Conservation (phyloP, 306 rosid species). For the Vigna hirtella region DNA sequence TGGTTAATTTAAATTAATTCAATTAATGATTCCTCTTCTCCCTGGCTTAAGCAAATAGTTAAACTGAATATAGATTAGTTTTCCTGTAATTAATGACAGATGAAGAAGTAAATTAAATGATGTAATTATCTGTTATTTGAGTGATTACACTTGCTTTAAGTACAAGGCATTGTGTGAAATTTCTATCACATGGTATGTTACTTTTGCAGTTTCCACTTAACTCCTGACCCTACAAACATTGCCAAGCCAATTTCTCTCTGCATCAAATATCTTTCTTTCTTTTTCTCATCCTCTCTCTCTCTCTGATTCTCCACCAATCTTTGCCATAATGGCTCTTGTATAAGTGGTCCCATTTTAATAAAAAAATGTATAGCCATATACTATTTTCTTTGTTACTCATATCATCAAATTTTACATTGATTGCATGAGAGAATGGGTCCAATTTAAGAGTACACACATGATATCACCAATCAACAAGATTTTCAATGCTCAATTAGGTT, state of each 20-base stretch:
- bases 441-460: constrained; percentile 29
- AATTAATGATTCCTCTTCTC: neutral
- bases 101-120: neutral
- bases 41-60: constrained; percentile 17
- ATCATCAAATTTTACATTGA: constrained; percentile 32
- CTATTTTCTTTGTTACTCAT: constrained; percentile 18
- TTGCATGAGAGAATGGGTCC: constrained; percentile 39
- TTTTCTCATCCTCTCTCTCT: constrained; percentile 28
- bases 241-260: constrained; percentile 45
- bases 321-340: constrained; percentile 52
- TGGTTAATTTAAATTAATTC: neutral
- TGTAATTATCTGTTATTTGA: neutral
- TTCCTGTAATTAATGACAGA: neutral
- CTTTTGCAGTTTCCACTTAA: constrained; percentile 53
- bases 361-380: constrained; percentile 7
- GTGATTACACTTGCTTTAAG: constrained; percentile 31
- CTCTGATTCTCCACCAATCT: constrained; percentile 57
- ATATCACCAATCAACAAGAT: constrained; percentile 45
- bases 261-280: constrained; percentile 31
- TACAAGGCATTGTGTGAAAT: constrained; percentile 45
- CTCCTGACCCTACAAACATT: constrained; percentile 51
- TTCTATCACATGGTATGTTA: constrained; percentile 56
- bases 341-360: constrained; percentile 44
- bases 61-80: neutral
- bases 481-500: constrained; percentile 40